phyloP scores from a whole-genome alignment of 2,329 filamentous ascomycete genomes.

The Talaromyces sp. region DNA sequence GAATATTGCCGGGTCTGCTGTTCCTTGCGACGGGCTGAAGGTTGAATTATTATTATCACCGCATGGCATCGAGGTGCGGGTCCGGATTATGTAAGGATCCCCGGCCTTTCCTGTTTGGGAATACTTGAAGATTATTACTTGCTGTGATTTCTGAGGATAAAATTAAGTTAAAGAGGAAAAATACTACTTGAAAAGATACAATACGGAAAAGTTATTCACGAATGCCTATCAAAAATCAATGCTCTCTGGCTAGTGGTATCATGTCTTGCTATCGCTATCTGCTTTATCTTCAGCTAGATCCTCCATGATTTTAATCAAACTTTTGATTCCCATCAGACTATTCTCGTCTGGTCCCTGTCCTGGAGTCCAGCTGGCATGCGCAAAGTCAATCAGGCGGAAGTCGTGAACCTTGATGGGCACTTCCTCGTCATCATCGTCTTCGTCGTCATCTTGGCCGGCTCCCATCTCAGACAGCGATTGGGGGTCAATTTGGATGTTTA shows the following conservation, averaged over 20 bases:
- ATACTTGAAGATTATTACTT: background rate
- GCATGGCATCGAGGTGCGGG: background rate
- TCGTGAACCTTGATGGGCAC: conserved; percentile 63
- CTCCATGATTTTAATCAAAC: conserved; percentile 64
- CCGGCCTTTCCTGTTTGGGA: background rate
- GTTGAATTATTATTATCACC: background rate
- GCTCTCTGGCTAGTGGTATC: background rate
- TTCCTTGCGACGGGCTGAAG: background rate
- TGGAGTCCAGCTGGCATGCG: conserved; percentile 79
- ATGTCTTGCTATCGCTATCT: conserved; percentile 5
- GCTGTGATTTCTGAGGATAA: background rate
- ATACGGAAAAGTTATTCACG: background rate
- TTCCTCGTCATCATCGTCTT: conserved; percentile 52
- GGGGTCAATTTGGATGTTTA: conserved; percentile 30
- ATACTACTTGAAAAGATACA: background rate
- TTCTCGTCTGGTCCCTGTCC: conserved; percentile 86
- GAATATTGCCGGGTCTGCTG: background rate
- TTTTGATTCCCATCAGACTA: conserved; percentile 66
- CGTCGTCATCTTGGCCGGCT: conserved; percentile 45
- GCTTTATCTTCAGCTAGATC: conserved; percentile 46
- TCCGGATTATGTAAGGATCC: background rate
- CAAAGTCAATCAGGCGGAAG: conserved; percentile 93
- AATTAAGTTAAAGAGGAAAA: background rate
- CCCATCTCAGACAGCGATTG: conserved; percentile 17
- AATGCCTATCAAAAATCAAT: background rate